phyloP scores from a whole-genome alignment of 2,329 filamentous ascomycete species.

The Diaporthe citriasiana region DNA sequence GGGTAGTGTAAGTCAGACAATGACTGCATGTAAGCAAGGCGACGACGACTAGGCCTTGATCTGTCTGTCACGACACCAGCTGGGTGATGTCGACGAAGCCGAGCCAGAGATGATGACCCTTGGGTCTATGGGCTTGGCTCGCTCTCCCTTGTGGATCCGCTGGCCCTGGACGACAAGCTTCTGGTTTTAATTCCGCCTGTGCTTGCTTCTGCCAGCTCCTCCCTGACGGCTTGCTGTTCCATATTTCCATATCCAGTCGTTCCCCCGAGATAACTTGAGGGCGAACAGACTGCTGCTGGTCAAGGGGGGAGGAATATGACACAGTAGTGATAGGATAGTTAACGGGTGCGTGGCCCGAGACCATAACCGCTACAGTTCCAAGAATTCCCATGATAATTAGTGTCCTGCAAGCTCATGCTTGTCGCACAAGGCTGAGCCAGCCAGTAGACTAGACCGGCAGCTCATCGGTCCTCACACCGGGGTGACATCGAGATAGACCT shows the following conservation, averaged over 20 bases:
- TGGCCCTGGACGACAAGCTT: constrained; percentile 13
- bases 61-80: neutral
- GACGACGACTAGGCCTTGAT: neutral
- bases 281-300: neutral
- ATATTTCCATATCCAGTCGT: neutral
- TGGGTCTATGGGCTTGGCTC: neutral
- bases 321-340: neutral
- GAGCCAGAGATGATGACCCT: neutral
- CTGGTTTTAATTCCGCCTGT: neutral
- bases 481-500: constrained; percentile 30
- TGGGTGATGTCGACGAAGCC: neutral
- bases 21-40: constrained; percentile 7
- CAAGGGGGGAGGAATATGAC: neutral
- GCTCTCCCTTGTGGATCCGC: constrained; percentile 2
- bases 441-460: constrained; percentile 10
- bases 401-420: constrained; percentile 12
- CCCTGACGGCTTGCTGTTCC: neutral
- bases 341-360: constrained; percentile 1
- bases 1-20: neutral
- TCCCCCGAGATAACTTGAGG: neutral
- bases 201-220: constrained; percentile 19
- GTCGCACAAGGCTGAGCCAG: constrained; percentile 31
- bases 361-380: neutral
- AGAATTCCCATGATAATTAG: neutral
- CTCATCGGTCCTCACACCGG: constrained; percentile 32